Conservation (phyloP, 2,329 filamentous ascomycete species). For the Akanthomyces muscarius region DNA sequence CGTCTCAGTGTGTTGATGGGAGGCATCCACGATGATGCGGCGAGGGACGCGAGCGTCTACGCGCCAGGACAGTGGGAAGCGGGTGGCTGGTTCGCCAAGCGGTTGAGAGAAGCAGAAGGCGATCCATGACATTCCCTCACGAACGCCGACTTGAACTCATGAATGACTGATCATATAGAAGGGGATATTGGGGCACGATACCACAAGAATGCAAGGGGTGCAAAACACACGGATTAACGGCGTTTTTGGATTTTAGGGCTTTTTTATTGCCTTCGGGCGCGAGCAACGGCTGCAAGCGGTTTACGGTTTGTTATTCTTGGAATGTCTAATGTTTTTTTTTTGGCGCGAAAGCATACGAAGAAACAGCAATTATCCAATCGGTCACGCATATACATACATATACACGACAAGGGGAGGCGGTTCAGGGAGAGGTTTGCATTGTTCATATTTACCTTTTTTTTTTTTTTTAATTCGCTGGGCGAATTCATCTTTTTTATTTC, state of each 20-base stretch:
- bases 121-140: not conserved
- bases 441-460: not conserved
- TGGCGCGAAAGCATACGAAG: not conserved
- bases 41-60: slow-evolving; percentile 63
- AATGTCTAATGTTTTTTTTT: not conserved
- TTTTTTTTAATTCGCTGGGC: not conserved
- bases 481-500: not conserved
- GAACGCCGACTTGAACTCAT: not conserved
- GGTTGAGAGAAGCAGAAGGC: not conserved
- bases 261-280: not conserved
- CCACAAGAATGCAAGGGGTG: not conserved
- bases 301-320: not conserved
- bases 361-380: not conserved
- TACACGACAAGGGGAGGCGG: not conserved
- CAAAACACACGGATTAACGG: not conserved
- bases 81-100: slow-evolving; percentile 72
- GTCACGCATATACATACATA: not conserved
- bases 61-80: slow-evolving; percentile 70
- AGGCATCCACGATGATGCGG: slow-evolving; percentile 61
- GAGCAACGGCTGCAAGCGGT: not conserved
- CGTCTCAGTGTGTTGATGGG: slow-evolving; percentile 64
- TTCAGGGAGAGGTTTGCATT: not conserved
- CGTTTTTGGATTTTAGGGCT: not conserved
- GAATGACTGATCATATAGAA: not conserved
- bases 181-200: not conserved